Evolutionary conservation across 108 stramenopile genomes (phyloP).

Genomic region (Seminavis robusta): DNA sequence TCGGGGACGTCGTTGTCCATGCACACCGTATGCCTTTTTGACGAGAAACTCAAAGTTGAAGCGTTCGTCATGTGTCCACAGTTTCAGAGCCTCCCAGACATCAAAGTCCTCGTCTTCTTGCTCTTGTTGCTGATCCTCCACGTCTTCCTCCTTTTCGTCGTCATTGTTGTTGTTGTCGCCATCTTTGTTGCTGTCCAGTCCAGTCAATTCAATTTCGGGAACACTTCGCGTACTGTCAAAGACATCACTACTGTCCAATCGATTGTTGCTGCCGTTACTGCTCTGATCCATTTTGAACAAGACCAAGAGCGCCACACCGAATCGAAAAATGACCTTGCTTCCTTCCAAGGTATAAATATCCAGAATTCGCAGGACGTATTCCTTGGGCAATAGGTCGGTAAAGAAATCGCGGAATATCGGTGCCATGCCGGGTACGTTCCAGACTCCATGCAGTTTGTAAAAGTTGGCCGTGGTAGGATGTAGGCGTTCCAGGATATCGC

Average conservation of each 20-base stretch:
- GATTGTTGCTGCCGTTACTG: constrained; percentile 7
- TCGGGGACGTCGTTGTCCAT: constrained; percentile 47
- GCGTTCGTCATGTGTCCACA: constrained; percentile 18
- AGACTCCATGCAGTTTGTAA: constrained; percentile 47
- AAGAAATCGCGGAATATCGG: constrained; percentile 77
- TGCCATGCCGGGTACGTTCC: constrained; percentile 41
- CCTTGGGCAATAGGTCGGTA: constrained; percentile 39
- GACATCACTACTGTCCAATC: too few species aligned
- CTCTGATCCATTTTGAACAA: constrained; percentile 44
- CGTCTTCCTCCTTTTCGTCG: too few species aligned
- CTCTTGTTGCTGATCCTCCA: too few species aligned
- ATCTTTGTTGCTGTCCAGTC: too few species aligned
- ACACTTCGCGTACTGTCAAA: too few species aligned
- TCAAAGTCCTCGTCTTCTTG: too few species aligned
- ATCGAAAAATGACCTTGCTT: constrained; percentile 68
- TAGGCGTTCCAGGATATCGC: constrained; percentile 45
- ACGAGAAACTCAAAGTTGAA: constrained; percentile 61
- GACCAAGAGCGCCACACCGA: constrained; percentile 63
- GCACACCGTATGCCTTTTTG: constrained; percentile 61
- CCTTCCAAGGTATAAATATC: constrained; percentile 83
- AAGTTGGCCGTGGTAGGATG: constrained; percentile 48
- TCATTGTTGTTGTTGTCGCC: background rate
- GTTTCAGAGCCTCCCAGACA: constrained; percentile 39
- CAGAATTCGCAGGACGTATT: constrained; percentile 58
- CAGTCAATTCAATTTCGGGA: too few species aligned